phyloP scores from a whole-genome alignment of 2,329 filamentous ascomycete species.

The Claviceps pazoutovae region DNA sequence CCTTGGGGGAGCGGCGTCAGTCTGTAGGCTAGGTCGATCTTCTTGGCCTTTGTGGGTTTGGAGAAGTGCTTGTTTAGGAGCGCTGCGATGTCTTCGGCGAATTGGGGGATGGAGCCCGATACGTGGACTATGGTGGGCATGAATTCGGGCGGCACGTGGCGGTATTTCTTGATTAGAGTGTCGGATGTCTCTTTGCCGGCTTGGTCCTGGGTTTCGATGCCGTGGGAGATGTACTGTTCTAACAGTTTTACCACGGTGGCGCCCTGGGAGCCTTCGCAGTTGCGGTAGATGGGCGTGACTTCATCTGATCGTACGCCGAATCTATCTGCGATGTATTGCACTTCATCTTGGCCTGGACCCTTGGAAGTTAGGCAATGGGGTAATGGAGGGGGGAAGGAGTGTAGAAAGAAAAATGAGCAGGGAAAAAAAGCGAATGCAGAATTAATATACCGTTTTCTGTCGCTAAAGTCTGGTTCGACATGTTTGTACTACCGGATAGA shows the following conservation, averaged over 20 bases:
- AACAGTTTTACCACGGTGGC: slow-evolving; percentile 28
- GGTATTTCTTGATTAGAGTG: slow-evolving; percentile 23
- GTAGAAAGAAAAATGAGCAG: not conserved
- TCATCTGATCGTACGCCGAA: slow-evolving; percentile 27
- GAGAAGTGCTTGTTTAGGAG: slow-evolving; percentile 28
- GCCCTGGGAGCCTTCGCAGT: slow-evolving; percentile 23
- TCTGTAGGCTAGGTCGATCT: slow-evolving; percentile 24
- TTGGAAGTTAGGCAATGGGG: not conserved
- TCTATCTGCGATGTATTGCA: slow-evolving; percentile 30
- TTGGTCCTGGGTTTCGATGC: slow-evolving; percentile 19
- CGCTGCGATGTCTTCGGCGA: slow-evolving; percentile 26
- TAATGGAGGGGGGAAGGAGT: not conserved
- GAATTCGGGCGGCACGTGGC: slow-evolving; percentile 29
- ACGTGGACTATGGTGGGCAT: slow-evolving; percentile 29
- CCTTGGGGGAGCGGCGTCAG: slow-evolving; percentile 19
- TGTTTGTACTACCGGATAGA: slow-evolving; percentile 8
- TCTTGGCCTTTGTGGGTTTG: slow-evolving; percentile 23
- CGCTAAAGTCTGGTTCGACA: slow-evolving; percentile 7
- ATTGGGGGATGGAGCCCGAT: slow-evolving; percentile 19
- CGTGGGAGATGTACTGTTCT: slow-evolving; percentile 27
- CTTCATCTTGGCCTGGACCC: slow-evolving; percentile 22
- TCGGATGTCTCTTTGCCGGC: slow-evolving; percentile 16
- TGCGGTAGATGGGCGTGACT: slow-evolving; percentile 26
- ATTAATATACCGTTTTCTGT: not conserved
- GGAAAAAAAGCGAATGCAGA: not conserved